Base-by-base conservation (phyloP, 306 rosid species). In the Carpinus viminea region DNA sequence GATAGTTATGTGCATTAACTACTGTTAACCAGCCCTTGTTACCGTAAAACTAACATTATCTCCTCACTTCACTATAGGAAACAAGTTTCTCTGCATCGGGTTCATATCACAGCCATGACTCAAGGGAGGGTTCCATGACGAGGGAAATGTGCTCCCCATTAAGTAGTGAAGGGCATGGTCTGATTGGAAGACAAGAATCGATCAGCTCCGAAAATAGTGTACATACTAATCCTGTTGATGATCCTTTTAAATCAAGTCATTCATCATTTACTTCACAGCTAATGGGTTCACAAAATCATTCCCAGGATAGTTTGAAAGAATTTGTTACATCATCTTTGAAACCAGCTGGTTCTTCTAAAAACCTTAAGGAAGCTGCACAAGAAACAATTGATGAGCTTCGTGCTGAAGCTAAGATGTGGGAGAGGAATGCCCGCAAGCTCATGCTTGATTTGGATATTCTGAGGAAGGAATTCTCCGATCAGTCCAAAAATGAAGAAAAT, bases 341-440 rank as follows among this genome's bases (percentile, higher is more conserved):
- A 62, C 72, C 75, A 78, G 46, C 79, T 52, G 80, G 51, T 76
- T 77, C 83, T 65, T 74, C 83, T 50, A 79, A 70, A 26, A 83
- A 79, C 47, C 61, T 68, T 62, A 80, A 41, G 70, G 93, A 90
- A 72, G 86, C 86, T 24, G 83, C 92, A 78, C 90, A 83, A 81
- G 85, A 68, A 62, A 80, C 91, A 9, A 78, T 76, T 74, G 88
- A 81, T 76, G 98, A 88, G 87, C 87, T 95, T 68, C 97, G 88
- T 48, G 98, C 91, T 11, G 97, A 95, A 83, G 98, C 98, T 26
- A 91, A 87, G 90, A 91, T 93, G 97, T 93, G 99, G 98, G 97
- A 95, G 85, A 87, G 91, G 88, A 93, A 95, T 17, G 97, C 96
- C 36, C 86, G 91, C 70, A 90, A 93, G 81, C 87, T 95, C 62